Evolutionary conservation across 2,329 filamentous ascomycete species (phyloP), one percentile per base, ranked within the genome.

Genomic region (Allantophomopsis lycopodina): DNA sequence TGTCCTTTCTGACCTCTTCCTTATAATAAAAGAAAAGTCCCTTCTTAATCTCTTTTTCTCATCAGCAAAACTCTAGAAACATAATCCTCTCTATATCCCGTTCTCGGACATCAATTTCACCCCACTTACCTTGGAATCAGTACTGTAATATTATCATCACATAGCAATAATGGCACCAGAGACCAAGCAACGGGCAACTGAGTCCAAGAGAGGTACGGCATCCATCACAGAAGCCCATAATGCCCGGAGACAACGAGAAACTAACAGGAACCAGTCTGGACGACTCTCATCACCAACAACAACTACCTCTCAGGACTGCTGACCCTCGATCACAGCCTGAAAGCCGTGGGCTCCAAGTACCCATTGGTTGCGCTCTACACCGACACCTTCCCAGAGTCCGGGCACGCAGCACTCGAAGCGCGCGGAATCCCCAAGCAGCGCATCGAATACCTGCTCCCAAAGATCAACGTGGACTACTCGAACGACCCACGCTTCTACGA

Each of bases 401-500:
- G 81, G 36, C 79, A 79, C 50, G 66, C 65, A 28, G 83, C 82
- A 28, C 74, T 94, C 39, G 66, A 75, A 16, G 67, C 68, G 6
- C 78, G 86, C 47, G 67, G 70, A 38, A 88, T 94, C 48, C 66
- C 76, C 20, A 72, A 73, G 43, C 76, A 82, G 59, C 72, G 68
- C 50, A 77, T 93, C 50, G 72, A 77, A 37, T 83, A 83, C 58
- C 70, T 94, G 32, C 65, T 83, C 10, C 84, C 86, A 2, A 69
- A 70, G 2, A 60, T 64, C 38, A 78, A 76, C 44, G 63, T 61
- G 46, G 78, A 83, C 61, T 93, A 77, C 64, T 71, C 66, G 51
- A 73, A 82, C 44, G 86, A 94, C 59, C 78, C 80, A 37, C 79
- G 87, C 49, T 94, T 94, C 68, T 80, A 85, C 61, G 84, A 93